Base-by-base conservation (phyloP, 139 green algal genomes). In the Tetradesmus obliquus region DNA sequence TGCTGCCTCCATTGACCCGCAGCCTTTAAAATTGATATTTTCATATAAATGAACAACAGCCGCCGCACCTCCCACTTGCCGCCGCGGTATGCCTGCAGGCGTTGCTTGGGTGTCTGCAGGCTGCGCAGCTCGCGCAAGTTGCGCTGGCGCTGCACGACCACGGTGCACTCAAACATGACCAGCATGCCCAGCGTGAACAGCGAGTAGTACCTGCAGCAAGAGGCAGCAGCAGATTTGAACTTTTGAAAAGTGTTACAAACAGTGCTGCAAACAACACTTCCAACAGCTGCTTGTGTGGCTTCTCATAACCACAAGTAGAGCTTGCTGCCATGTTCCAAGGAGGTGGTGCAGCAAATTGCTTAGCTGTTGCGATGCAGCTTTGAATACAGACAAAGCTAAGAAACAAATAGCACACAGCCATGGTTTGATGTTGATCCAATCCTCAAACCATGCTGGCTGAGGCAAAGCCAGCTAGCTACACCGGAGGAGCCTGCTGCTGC, bases 101-200 rank as follows among this genome's bases (percentile, higher is more conserved):
- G 88, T 91, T 98, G 96, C 87, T 97, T 97, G 81, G 98, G 95
- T 3, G 96, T 95, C 76, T 97, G 94, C 86, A 99, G 94, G 19
- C 84, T 91, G 17, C 97, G 95, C 81, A 99, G 97, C 94, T 99
- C 96, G 19, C 91, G 94, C 32, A 99, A 95, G 92, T 97, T 99
- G 69, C 96, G 94, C 90, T 97, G 94, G 72, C 98, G 95, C 92
- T 98, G 97, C 7, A 88, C 91, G 15, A 99, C 98, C 22, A 99
- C 97, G 5, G 98, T 99, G 94, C 96, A 99, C 95, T 99, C 98
- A 93, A 99, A 99, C 82, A 97, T 96, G 72, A 99, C 94, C 55
- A 99, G 97, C 98, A 99, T 99, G 94, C 96, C 94, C 12, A 99
- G 96, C 20, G 98, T 99, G 95, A 99, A 99, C n/a, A 99, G 88